Percentiles rank a stretch among this genome's conserved stretches.
Conservation (phyloP, 164 flowering plant species). For the Akebia trifoliata region DNA sequence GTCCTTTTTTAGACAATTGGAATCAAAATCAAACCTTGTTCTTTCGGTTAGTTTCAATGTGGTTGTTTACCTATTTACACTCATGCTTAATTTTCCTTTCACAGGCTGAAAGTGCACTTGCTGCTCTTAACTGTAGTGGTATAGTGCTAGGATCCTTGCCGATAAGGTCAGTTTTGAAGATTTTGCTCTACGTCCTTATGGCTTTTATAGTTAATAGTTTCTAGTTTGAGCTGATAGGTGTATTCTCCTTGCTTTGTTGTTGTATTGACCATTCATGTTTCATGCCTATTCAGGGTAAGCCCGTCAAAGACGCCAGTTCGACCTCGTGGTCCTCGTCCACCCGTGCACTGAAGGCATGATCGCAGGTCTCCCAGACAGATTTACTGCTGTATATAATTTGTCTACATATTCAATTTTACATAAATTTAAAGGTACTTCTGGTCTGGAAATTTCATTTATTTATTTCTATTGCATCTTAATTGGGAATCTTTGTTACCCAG, state of each 20-base stretch:
- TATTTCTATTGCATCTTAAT: constrained; percentile 8
- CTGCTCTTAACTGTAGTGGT: constrained; percentile 82
- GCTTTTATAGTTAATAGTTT: not conserved
- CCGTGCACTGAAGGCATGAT: constrained; percentile 38
- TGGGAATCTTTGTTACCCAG: constrained; percentile 14
- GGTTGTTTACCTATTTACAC: no score
- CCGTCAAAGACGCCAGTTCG: constrained; percentile 87
- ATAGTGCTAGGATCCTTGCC: constrained; percentile 69
- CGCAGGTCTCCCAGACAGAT: constrained; percentile 13
- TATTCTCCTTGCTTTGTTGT: constrained; percentile 4
- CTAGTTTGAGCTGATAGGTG: not conserved
- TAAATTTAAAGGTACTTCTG: constrained; percentile 16
- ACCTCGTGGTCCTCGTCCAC: constrained; percentile 55
- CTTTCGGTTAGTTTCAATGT: no score
- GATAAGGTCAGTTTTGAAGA: constrained; percentile 38
- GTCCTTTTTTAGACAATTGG: no score
- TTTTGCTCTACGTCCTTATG: not conserved
- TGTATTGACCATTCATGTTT: not conserved
- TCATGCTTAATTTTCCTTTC: constrained; percentile 7
- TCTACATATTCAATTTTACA: constrained; percentile 33
- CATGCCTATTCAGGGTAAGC: constrained; percentile 57
- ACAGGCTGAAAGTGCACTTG: constrained; percentile 89
- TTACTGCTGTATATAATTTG: constrained; percentile 19
- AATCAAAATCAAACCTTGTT: no score
- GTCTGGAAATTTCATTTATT: constrained; percentile 22